A percentile compares a stretch with the other conserved stretches of the same genome.
Conservation (phyloP, 2,329 filamentous ascomycete genomes). For the Neocatenulostroma microsporum region DNA sequence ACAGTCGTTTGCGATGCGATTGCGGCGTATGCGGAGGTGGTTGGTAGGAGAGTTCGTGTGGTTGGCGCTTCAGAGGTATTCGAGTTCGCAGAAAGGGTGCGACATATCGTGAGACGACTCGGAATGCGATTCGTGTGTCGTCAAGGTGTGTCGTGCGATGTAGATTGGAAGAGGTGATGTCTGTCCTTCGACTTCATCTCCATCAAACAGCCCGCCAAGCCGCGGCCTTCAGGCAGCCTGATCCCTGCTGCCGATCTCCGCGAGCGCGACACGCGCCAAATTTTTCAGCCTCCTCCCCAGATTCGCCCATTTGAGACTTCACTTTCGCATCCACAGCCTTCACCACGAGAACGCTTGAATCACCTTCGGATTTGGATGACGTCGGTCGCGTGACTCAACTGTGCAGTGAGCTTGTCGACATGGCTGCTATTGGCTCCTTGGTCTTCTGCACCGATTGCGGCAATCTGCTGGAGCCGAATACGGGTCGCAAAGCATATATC, state of each 20-base stretch:
- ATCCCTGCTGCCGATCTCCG: constrained; percentile 4
- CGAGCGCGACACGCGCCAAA: neutral
- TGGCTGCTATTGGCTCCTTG: constrained; percentile 84
- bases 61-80: neutral
- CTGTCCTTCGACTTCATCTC: neutral
- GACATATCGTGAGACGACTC: neutral
- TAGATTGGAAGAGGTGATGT: neutral
- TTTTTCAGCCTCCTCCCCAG: neutral
- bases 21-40: neutral
- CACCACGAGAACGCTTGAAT: constrained; percentile 6
- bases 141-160: neutral
- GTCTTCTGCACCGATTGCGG: constrained; percentile 92
- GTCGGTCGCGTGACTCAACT: neutral
- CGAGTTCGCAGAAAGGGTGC: neutral
- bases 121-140: neutral
- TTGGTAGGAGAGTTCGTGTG: neutral
- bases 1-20: constrained; percentile 4
- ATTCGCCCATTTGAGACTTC: constrained; percentile 3
- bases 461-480: constrained; percentile 75
- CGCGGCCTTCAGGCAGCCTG: constrained; percentile 4
- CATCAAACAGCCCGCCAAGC: too few relatives aligned
- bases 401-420: constrained; percentile 31
- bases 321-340: constrained; percentile 7
- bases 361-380: neutral
- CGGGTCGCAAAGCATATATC: constrained; percentile 66